Evolutionary conservation across 495 filamentous ascomycete genomes (phyloP), one percentile per base, ranked within the genome.

Genomic region (Penicillium robsamsonii): DNA sequence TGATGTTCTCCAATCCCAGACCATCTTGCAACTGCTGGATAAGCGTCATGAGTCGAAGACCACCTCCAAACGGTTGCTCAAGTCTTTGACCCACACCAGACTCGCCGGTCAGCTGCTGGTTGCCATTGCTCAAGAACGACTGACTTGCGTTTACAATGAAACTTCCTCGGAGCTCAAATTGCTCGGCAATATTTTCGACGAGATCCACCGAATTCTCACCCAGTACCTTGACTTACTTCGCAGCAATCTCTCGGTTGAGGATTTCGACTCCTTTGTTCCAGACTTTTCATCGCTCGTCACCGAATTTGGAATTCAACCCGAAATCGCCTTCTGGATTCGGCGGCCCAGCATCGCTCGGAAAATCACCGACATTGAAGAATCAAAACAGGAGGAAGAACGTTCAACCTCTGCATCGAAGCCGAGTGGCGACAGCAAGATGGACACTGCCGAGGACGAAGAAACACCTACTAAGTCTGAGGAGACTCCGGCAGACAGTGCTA

Each of bases 201-300:
- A 95, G 67, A 88, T 96, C 27, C 90, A 96, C 58, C 81, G 84
- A 25, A 82, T 93, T 38, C 81, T 97, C 10, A 80, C 82, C 17
- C 93, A 96, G 61, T 97, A 94, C 64, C 77, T 97, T 13, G 94
- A 97, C 63, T 75, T 97, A 15, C 79, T 99, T 45, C 85, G 88
- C 55, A 90, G 82, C 65, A 92, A 90, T 64, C 67, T 97, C 12
- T 76, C 87, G 0, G 74, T 84, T 4, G 84, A 87, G 30, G 85
- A 94, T 35, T 97, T 97, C 60, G 88, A 95, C 66, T 75, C 77
- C 7, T 81, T 86, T 38, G 83, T 97, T n/a, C 95, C 95, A 1
- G 83, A 82, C 44, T 78, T 96, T 43, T 70, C 83, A 4, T 75
- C 80, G 18, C 77, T 99, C 29, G 85, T 96, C 60, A 75, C 75